Evolutionary conservation across 768 basidiomycete species (phyloP).

Genomic region (Cyclocybe cylindracea): DNA sequence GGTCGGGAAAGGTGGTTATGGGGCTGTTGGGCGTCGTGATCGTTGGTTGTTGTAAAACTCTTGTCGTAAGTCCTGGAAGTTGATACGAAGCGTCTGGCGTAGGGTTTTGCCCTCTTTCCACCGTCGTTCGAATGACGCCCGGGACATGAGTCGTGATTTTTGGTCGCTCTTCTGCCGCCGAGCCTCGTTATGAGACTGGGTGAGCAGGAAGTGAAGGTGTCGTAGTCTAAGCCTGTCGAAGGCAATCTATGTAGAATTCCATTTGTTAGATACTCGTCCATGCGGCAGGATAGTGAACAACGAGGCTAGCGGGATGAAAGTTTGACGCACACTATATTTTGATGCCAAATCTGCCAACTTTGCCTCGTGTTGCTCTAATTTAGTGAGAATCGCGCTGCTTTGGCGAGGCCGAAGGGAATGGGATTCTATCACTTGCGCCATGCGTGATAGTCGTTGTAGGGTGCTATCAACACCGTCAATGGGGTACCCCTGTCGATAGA

Average conservation of each 20-base stretch:
- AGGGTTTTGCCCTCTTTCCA: constrained; percentile 36
- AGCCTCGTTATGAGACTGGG: constrained; percentile 30
- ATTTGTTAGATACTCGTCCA: not conserved
- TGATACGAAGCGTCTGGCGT: constrained; percentile 14
- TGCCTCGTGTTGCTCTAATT: constrained; percentile 38
- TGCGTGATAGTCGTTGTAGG: constrained; percentile 26
- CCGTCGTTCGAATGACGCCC: constrained; percentile 30
- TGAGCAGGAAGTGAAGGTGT: constrained; percentile 31
- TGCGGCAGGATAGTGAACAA: not conserved
- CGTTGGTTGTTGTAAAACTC: constrained; percentile 26
- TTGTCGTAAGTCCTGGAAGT: constrained; percentile 22
- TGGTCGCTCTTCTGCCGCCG: constrained; percentile 18
- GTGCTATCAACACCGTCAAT: constrained; percentile 22
- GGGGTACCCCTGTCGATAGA: constrained; percentile 1
- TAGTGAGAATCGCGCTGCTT: constrained; percentile 26
- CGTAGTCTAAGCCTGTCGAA: constrained; percentile 35
- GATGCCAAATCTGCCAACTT: constrained; percentile 38
- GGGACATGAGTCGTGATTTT: constrained; percentile 24
- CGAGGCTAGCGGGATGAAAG: constrained; percentile 1
- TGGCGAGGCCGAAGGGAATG: constrained; percentile 29
- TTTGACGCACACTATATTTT: constrained; percentile 33
- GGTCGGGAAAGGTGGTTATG: constrained; percentile 14
- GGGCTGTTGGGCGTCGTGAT: constrained; percentile 15
- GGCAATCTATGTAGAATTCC: constrained; percentile 20
- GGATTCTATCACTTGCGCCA: constrained; percentile 26